Conservation (phyloP, 1,284 basidiomycete species). For the Sutorius eximius region DNA sequence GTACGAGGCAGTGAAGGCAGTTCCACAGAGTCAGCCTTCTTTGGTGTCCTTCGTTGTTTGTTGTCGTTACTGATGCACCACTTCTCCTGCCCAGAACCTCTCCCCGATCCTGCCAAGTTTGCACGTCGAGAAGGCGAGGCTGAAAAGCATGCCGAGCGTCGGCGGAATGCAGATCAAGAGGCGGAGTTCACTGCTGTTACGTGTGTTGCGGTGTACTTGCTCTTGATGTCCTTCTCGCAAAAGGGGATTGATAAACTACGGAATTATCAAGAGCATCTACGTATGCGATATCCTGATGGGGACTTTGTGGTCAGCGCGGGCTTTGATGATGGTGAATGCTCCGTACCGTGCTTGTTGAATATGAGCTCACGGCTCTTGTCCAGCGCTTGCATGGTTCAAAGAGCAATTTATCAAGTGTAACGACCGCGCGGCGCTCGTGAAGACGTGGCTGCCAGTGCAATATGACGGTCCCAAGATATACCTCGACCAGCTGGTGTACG, state of each 20-base stretch:
- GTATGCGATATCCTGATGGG: constrained; percentile 73
- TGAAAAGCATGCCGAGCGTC: constrained; percentile 61
- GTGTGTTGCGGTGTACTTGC: constrained; percentile 88
- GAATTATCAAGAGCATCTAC: constrained; percentile 71
- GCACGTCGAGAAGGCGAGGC: constrained; percentile 68
- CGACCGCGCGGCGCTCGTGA: constrained; percentile 71
- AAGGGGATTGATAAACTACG: constrained; percentile 81
- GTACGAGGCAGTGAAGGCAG: constrained; percentile 77
- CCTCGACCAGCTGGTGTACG: constrained; percentile 81
- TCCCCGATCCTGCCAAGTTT: constrained; percentile 74
- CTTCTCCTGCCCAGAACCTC: constrained; percentile 52
- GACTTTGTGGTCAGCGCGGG: constrained; percentile 70
- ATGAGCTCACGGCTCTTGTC: constrained; percentile 1
- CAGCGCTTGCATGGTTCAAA: constrained; percentile 75
- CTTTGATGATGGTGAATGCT: constrained; percentile 67
- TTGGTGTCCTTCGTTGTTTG: constrained; percentile 1
- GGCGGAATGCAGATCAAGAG: constrained; percentile 70
- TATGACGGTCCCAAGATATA: constrained; percentile 73
- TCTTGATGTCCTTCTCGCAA: constrained; percentile 90
- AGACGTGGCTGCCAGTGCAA: constrained; percentile 77
- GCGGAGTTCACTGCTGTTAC: constrained; percentile 81
- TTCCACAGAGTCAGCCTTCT: constrained; percentile 66
- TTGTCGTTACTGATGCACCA: constrained; percentile 3
- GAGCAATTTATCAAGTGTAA: constrained; percentile 77
- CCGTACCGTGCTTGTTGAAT: constrained; percentile 5